Evolutionary conservation across 73 alveolate genomes (phyloP).

Genomic region (Paraurostyla sp.): DNA sequence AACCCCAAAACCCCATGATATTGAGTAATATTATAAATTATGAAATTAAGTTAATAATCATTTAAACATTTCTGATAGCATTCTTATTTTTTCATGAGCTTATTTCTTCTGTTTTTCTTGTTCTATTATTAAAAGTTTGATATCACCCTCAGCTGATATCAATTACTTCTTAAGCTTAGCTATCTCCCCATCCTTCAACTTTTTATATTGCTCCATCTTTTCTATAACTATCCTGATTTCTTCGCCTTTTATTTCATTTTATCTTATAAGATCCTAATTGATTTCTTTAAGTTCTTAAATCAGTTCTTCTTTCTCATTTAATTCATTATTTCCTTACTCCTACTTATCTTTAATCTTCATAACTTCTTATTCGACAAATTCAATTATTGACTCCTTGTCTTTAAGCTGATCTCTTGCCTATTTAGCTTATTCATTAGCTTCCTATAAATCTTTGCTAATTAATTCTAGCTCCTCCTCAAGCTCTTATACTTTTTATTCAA

Average conservation of each 20-base stretch:
- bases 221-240: slow-evolving; percentile 57
- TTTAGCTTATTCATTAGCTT: slow-evolving; percentile 4
- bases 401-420: slow-evolving; percentile 29
- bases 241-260: slow-evolving; percentile 38
- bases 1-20: too few relatives aligned
- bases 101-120: slow-evolving; percentile 47
- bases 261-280: background rate
- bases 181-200: slow-evolving; percentile 32
- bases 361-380: slow-evolving; percentile 42
- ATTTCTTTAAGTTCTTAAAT: slow-evolving; percentile 43
- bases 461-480: slow-evolving; percentile 59
- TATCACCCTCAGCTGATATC: slow-evolving; percentile 38
- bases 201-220: slow-evolving; percentile 49
- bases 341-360: background rate
- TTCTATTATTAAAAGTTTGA: slow-evolving; percentile 51
- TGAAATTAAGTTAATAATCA: background rate
- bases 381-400: slow-evolving; percentile 27
- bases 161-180: slow-evolving; percentile 35
- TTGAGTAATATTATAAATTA: too few relatives aligned
- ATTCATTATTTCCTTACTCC: slow-evolving; percentile 15
- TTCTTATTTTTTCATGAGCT: slow-evolving; percentile 28
- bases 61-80: slow-evolving; percentile 45
- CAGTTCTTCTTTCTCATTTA: slow-evolving; percentile 33
- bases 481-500: slow-evolving; percentile 16
- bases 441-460: slow-evolving; percentile 17